These are phyloP conservation scores for Fusarium paranaense DNA, from an alignment of 2,329 filamentous ascomycete species.

Conservation along the genomic window DNA sequence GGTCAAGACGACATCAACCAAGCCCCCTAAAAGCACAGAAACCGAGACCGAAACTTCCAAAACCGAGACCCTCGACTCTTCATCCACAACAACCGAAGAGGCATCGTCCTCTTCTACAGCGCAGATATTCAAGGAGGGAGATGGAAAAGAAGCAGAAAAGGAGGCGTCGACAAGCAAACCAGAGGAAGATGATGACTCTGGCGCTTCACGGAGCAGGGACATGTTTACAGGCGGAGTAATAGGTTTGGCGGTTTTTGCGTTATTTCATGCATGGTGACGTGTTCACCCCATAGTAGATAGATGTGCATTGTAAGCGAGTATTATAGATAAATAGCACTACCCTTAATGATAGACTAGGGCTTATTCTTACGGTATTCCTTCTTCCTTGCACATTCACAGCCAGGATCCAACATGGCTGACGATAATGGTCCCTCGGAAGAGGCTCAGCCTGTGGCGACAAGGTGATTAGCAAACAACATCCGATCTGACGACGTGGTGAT, in stretches of 20 bases:
- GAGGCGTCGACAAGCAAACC: neutral
- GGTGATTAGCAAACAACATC: neutral
- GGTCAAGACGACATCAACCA: neutral
- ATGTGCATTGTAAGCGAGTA: neutral
- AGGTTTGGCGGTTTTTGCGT: neutral
- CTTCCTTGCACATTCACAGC: neutral
- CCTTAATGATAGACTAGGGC: neutral
- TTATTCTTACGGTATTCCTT: neutral
- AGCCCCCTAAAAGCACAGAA: neutral
- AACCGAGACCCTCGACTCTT: neutral
- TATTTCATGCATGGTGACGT: slow-evolving; percentile 3
- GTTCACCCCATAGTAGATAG: neutral
- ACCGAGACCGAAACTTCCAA: slow-evolving; percentile 4
- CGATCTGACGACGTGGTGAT: neutral
- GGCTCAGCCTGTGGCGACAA: neutral
- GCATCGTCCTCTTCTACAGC: slow-evolving; percentile 5
- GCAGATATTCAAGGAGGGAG: slow-evolving; percentile 25
- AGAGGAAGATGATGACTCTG: slow-evolving; percentile 10
- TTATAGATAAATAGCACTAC: neutral
- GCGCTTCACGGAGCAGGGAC: neutral
- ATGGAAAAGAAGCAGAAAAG: neutral
- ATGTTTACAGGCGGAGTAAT: slow-evolving; percentile 4
- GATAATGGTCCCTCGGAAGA: neutral
- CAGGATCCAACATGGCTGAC: neutral
- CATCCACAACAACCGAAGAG: neutral